A percentile compares a stretch with the other conserved stretches of the same genome.
These are phyloP conservation scores for Plasmodium sp. DNA, from an alignment of 169 alveolate genomes.

Conservation along the genomic window DNA sequence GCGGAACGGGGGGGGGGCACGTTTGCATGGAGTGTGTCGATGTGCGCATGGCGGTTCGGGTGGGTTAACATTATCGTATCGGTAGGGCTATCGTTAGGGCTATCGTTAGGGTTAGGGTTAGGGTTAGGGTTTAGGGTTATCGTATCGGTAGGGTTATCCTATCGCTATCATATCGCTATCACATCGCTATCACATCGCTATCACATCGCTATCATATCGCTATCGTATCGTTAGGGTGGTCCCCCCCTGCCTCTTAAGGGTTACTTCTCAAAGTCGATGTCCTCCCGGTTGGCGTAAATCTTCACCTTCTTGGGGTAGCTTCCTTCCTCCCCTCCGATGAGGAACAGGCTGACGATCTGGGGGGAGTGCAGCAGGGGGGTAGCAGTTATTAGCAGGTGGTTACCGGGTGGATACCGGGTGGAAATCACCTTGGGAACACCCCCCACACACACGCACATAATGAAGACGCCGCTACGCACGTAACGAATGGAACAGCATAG, in stretches of 20 bases:
- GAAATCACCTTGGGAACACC: neutral
- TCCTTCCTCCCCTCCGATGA: slow-evolving; percentile 87
- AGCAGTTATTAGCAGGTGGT: too few relatives aligned
- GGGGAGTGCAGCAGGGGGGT: neutral
- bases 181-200: too few relatives aligned
- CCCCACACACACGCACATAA: neutral
- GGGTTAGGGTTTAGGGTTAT: too few relatives aligned
- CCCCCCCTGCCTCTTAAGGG: neutral
- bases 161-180: too few relatives aligned
- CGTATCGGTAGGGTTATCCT: too few relatives aligned
- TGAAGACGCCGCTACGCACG: neutral
- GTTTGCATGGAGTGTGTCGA: neutral
- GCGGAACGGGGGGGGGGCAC: neutral
- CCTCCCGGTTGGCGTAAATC: slow-evolving; percentile 81
- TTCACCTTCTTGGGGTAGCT: slow-evolving; percentile 81
- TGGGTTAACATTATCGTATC: too few relatives aligned
- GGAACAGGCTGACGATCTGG: slow-evolving; percentile 77
- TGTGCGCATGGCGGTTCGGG: neutral
- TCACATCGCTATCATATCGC: too few relatives aligned
- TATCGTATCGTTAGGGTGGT: neutral
- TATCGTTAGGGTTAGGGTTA: too few relatives aligned
- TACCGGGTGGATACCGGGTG: neutral
- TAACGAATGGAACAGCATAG: neutral
- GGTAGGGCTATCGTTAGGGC: too few relatives aligned
- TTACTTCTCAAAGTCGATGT: slow-evolving; percentile 82